Evolutionary conservation across 2,329 filamentous ascomycete genomes (phyloP).

Genomic region (Hirsutella rhossiliensis): DNA sequence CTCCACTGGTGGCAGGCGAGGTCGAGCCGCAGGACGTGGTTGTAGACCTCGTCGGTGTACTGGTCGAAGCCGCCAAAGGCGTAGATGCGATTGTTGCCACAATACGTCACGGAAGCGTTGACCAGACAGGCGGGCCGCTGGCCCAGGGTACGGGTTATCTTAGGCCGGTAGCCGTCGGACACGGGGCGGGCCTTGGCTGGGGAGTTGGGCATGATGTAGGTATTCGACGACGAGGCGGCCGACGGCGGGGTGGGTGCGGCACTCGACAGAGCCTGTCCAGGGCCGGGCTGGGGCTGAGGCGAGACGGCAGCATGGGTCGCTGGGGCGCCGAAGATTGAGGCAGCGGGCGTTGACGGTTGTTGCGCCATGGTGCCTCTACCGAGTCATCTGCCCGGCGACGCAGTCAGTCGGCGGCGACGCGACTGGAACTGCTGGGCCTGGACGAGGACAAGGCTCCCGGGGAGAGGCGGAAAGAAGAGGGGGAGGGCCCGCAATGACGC

Average conservation of each 20-base stretch:
- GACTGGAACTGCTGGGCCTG: not conserved
- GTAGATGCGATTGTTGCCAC: slow-evolving; percentile 93
- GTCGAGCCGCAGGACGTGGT: slow-evolving; percentile 86
- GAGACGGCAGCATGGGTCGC: slow-evolving; percentile 13
- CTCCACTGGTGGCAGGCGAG: slow-evolving; percentile 85
- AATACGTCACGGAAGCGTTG: slow-evolving; percentile 98
- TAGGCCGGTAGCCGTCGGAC: slow-evolving; percentile 70
- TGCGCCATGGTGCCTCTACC: slow-evolving; percentile 24
- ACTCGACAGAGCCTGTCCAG: slow-evolving; percentile 11
- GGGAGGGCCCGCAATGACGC: not conserved
- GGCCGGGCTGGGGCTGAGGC: slow-evolving; percentile 13
- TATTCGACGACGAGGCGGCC: slow-evolving; percentile 41
- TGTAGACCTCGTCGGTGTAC: slow-evolving; percentile 98
- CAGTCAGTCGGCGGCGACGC: not conserved
- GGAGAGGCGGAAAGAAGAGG: too few relatives aligned
- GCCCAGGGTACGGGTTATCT: slow-evolving; percentile 65
- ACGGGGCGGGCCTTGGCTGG: slow-evolving; percentile 55
- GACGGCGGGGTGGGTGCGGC: slow-evolving; percentile 14
- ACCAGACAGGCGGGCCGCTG: slow-evolving; percentile 87
- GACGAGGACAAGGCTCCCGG: not conserved
- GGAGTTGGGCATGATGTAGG: slow-evolving; percentile 85
- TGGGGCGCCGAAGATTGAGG: slow-evolving; percentile 35
- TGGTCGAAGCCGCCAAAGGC: slow-evolving; percentile 98
- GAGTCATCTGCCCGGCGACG: slow-evolving; percentile 1
- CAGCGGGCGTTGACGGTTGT: slow-evolving; percentile 28